Conservation (phyloP, 495 filamentous ascomycete genomes). For the Pyrenopolyporus hunteri region DNA sequence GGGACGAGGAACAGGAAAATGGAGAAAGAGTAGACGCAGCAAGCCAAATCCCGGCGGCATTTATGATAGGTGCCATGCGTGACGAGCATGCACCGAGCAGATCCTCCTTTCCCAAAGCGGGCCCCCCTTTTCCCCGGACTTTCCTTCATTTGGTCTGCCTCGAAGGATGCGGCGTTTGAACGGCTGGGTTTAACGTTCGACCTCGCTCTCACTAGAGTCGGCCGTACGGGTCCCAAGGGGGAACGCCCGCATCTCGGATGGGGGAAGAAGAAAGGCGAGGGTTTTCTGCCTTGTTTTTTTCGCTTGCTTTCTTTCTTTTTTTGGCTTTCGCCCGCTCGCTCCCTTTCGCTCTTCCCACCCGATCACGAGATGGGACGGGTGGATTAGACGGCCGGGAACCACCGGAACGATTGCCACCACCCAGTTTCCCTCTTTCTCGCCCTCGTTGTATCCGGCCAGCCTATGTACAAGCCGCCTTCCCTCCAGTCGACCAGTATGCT, state of each 20-base stretch:
- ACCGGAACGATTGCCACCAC: conserved; percentile 7
- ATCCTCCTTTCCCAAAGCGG: conserved; percentile 32
- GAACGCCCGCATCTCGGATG: no score
- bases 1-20: neutral
- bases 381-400: conserved; percentile 14
- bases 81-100: conserved; percentile 22
- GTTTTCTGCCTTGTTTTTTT: neutral
- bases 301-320: neutral
- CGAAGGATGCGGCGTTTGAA: conserved; percentile 27
- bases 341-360: neutral
- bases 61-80: conserved; percentile 30
- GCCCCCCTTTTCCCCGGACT: conserved; percentile 23
- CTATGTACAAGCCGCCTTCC: neutral
- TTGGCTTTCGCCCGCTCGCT: neutral
- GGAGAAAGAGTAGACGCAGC: neutral
- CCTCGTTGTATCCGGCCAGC: conserved; percentile 14
- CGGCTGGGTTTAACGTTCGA: neutral
- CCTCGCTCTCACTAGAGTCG: conserved; percentile 2
- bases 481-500: conserved; percentile 4
- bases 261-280: neutral
- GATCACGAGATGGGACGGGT: conserved; percentile 9
- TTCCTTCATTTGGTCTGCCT: conserved; percentile 6
- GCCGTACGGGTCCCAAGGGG: no score
- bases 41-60: conserved; percentile 40
- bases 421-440: neutral